These are phyloP conservation scores for Leccinellum luteum DNA, from an alignment of 768 basidiomycete genomes.

Conservation along the genomic window DNA sequence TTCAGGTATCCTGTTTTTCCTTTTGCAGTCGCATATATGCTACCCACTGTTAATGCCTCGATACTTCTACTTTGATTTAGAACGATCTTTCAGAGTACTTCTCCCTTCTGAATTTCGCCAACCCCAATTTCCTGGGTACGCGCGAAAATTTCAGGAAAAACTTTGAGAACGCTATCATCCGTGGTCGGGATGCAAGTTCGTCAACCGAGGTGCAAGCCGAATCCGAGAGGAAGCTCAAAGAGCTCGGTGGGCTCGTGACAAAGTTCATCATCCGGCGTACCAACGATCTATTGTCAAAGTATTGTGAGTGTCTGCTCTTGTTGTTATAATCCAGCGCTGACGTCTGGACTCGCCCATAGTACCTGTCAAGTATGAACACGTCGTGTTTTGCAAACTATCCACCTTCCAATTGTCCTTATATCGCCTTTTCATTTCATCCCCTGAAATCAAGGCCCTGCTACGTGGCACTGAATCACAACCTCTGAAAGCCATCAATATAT, in stretches of 20 bases:
- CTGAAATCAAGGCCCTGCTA: constrained; percentile 86
- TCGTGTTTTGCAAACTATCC: constrained; percentile 89
- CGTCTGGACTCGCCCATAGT: constrained; percentile 47
- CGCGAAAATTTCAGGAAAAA: constrained; percentile 94
- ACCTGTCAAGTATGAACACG: constrained; percentile 98
- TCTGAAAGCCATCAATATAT: constrained; percentile 91
- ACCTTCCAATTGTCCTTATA: constrained; percentile 84
- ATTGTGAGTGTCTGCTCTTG: constrained; percentile 53
- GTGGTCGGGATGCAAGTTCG: constrained; percentile 87
- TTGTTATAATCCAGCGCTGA: neutral
- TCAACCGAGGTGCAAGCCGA: constrained; percentile 73
- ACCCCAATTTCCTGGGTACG: constrained; percentile 84
- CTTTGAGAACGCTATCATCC: constrained; percentile 88
- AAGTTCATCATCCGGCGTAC: constrained; percentile 95
- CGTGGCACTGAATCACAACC: constrained; percentile 89
- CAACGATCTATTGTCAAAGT: constrained; percentile 93
- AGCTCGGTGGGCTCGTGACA: constrained; percentile 81
- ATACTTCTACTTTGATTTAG: constrained; percentile 34
- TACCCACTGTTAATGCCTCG: neutral
- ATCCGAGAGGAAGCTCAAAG: constrained; percentile 87
- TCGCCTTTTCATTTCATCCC: constrained; percentile 86
- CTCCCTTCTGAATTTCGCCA: constrained; percentile 89
- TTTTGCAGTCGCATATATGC: constrained; percentile 1
- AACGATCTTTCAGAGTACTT: constrained; percentile 96
- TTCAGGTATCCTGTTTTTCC: constrained; percentile 54